Evolutionary conservation across 148 eudicot genomes (phyloP).

Genomic region (Chenopodium formosanum): DNA sequence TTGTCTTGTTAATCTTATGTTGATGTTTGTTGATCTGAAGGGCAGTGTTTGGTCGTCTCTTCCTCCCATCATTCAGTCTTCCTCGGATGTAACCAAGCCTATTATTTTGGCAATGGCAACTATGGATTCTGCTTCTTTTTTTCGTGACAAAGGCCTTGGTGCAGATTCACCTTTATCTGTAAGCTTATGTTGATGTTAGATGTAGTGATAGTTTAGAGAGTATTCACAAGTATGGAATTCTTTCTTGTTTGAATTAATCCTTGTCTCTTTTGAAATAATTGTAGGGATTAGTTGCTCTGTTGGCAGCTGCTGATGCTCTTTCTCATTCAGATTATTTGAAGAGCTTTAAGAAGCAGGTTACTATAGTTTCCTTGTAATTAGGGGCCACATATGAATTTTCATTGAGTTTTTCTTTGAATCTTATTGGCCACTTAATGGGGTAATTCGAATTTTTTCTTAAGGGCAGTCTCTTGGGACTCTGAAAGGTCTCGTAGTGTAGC

Average conservation of each 20-base stretch:
- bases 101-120: constrained; percentile 69
- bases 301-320: constrained; percentile 93
- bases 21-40: constrained; percentile 45
- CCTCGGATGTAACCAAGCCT: constrained; percentile 50
- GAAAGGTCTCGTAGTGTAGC: neutral
- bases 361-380: constrained; percentile 4
- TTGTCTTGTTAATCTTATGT: constrained; percentile 5
- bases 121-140: constrained; percentile 94
- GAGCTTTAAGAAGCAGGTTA: constrained; percentile 74
- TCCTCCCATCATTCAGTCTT: constrained; percentile 60
- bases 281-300: constrained; percentile 82
- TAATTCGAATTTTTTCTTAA: neutral
- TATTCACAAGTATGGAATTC: neutral
- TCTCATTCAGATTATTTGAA: constrained; percentile 53
- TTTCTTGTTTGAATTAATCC: constrained; percentile 19
- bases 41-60: constrained; percentile 99
- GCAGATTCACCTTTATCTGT: constrained; percentile 95
- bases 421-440: neutral
- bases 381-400: neutral
- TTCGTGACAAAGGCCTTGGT: constrained; percentile 94
- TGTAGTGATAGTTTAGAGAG: neutral
- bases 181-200: constrained; percentile 30
- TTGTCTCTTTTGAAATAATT: constrained; percentile 21
- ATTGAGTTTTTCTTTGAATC: neutral
- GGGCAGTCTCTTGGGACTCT: neutral